Evolutionary conservation across 116 monocot species (phyloP), one percentile per base, ranked within the genome.

Genomic region (Zostera marina): DNA sequence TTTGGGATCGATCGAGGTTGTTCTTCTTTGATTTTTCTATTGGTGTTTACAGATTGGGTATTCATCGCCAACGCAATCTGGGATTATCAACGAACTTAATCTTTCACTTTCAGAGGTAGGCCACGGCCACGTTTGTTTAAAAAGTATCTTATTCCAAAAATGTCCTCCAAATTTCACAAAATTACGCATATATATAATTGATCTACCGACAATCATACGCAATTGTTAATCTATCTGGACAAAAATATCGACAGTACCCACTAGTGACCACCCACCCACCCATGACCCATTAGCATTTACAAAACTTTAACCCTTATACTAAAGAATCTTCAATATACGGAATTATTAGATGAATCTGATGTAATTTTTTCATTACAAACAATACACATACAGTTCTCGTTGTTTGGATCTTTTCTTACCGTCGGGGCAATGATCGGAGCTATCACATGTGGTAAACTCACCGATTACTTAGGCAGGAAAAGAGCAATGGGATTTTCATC

Each of bases 351-450:
- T 24, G 8, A 1, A 23, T 22, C 22, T 22, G 4, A 52, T 52
- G 19, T 3, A 52, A 52, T 8, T 19, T 14, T 0, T 16, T 4
- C 3, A 52, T 17, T 1, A 11, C 1, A 22, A 23, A 6, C 54
- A 86, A 81, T 86, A 51, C 59, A 11, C 1, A 22, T 10, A 6
- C 54, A 86, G 86, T 86, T 55, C 59, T 68, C 81, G 9, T 41
- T 81, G 22, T 81, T 86, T 54, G 86, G 86, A 9, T 81, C 86
- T 14, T 78, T 86, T 54, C 9, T 81, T 41, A 81, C 70, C 3
- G 58, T 86, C 45, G 86, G 86, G 15, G 81, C 78, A 46, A 78
- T 86, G 80, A 15, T 86, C 22, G 86, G 86, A 32, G 80, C 86
- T 16, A 58, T 77, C 43, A 60, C 59, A 20, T 76, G 86, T 47